phyloP scores from a whole-genome alignment of 352 stramenopile genomes.

The Globisporangium camurandrum region DNA sequence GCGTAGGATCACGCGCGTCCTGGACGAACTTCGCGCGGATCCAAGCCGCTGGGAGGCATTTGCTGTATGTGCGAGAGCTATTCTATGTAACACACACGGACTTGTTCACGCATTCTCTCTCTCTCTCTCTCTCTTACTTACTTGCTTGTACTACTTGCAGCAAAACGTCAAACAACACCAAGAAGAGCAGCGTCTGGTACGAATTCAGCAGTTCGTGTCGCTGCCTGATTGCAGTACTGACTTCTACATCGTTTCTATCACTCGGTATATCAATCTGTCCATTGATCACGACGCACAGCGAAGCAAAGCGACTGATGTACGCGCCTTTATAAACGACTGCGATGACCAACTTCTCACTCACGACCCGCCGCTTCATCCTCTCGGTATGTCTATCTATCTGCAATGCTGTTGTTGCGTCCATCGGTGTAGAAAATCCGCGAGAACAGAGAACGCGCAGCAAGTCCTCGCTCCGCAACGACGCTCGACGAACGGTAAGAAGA shows the following conservation, averaged over 20 bases:
- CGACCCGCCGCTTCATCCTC: no score
- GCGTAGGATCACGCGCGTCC: conserved; percentile 39
- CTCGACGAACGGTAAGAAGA: conserved; percentile 22
- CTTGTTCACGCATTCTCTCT: neutral
- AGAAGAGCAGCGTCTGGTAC: conserved; percentile 9
- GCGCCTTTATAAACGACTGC: no score
- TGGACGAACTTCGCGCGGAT: conserved; percentile 54
- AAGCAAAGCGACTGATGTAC: conserved; percentile 32
- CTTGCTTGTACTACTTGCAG: conserved; percentile 12
- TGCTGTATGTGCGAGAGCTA: conserved; percentile 15
- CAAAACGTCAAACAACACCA: conserved; percentile 11
- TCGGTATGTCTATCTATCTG: neutral
- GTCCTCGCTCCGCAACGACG: conserved; percentile 14
- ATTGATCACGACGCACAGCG: no score
- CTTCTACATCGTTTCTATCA: neutral
- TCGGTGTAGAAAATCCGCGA: conserved; percentile 47
- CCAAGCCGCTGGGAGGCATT: conserved; percentile 47
- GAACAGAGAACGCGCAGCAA: conserved; percentile 37
- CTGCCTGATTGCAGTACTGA: no score
- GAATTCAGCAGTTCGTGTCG: no score
- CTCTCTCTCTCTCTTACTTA: neutral
- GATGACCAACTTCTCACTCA: no score
- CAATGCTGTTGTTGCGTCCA: neutral
- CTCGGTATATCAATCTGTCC: no score
- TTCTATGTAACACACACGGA: neutral